Percentiles rank a stretch among this genome's conserved stretches.
These are phyloP conservation scores for Lentinula novae-zelandiae DNA, from an alignment of 1,284 basidiomycete species.

Conservation along the genomic window DNA sequence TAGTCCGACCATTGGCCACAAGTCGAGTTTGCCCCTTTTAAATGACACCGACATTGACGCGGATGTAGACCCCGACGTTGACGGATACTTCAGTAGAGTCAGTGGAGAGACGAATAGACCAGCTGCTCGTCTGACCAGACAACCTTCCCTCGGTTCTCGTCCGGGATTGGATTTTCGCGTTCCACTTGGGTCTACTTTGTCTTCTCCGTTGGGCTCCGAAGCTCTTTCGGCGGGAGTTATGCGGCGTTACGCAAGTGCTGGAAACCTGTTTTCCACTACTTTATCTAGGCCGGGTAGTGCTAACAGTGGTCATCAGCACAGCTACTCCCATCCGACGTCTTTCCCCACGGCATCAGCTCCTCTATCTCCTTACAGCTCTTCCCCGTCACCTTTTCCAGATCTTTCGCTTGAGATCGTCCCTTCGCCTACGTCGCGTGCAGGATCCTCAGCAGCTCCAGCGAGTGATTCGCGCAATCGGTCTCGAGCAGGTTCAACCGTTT, in stretches of 20 bases:
- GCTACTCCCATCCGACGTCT: neutral
- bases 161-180: neutral
- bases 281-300: neutral
- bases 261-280: slow-evolving; percentile 4
- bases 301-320: slow-evolving; percentile 6
- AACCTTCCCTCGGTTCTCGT: slow-evolving; percentile 3
- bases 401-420: neutral
- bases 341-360: neutral
- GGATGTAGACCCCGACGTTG: neutral
- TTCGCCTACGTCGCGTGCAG: neutral
- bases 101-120: neutral
- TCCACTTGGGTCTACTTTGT: neutral
- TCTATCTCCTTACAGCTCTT: neutral
- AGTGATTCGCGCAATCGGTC: neutral
- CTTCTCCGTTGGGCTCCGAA: neutral
- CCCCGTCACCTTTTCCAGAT: neutral
- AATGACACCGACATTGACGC: slow-evolving; percentile 1
- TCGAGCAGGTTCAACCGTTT: neutral
- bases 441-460: neutral
- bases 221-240: neutral
- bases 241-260: slow-evolving; percentile 9
- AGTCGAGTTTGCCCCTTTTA: slow-evolving; percentile 1
- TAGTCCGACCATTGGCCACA: neutral
- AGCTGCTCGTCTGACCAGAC: neutral
- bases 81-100: neutral